Evolutionary conservation across 805 yeast genomes (phyloP), one percentile per base, ranked within the genome.

Genomic region (Suhomyces pyralidae): DNA sequence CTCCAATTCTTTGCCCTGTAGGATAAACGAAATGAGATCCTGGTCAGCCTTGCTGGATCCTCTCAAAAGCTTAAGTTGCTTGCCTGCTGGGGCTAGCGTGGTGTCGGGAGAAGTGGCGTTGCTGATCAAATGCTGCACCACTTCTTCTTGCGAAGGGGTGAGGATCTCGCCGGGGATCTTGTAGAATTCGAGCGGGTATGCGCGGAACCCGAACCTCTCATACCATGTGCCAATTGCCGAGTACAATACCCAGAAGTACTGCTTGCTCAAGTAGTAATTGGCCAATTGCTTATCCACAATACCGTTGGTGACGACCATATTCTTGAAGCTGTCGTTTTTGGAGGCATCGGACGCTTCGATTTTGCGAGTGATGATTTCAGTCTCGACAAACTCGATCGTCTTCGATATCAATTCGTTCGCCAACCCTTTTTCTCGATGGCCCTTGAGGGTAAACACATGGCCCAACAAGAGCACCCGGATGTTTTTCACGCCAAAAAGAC

Each of bases 151-250:
- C 14, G 55, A 51, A 6, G 58, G 47, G 22, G 59, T 46, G 3
- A 63, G 40, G 15, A 63, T 38, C 5, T 62, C 46, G 2, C 55
- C 38, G 4, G 75, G 76, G n/a, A 73, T 52, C 50, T 59, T 56
- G 55, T 67, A 73, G 46, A 73, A 67, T 44, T 71, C 73, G 10
- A 70, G 28, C 0, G 77, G 76, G 53, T 60, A 70, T 1, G 60
- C 52, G 48, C 71, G 69, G 62, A 80, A 87, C 0, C 92, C 96
- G 57, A 85, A 81, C 56, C 75, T 71, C 36, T 75, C 70, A 65
- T 90, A 90, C 58, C 79, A 88, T 30, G 76, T 78, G 14, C 88
- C 93, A 19, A 88, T 82, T 47, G 85, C 94, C 55, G 93, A 85
- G 76, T 88, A 89, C 49, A 90, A 74, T 47, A 58, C 60, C 78